Conservation (phyloP, 2,329 filamentous ascomycete species). For the Sporothrix brunneoviolacea region DNA sequence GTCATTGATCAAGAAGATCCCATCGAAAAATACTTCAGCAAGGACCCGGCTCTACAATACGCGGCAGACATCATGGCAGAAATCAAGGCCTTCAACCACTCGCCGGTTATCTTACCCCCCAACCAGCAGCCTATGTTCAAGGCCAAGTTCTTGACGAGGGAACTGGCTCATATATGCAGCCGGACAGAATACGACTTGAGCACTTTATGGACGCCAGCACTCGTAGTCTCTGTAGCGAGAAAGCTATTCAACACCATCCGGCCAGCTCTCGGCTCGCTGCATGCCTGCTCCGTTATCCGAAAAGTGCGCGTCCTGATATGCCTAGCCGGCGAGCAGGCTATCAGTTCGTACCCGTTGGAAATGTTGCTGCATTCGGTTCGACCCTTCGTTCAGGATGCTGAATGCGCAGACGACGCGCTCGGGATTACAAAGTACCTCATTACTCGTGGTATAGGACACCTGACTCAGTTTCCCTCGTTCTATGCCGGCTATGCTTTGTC, state of each 20-base stretch:
- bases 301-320: constrained; percentile 78
- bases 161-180: constrained; percentile 72
- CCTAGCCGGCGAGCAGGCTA: constrained; percentile 66
- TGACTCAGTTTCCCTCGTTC: constrained; percentile 64
- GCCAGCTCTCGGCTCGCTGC: constrained; percentile 74
- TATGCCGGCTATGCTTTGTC: constrained; percentile 74
- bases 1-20: constrained; percentile 71
- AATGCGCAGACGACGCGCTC: constrained; percentile 85
- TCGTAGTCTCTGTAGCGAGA: constrained; percentile 68
- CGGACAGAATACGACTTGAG: constrained; percentile 59
- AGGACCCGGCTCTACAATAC: constrained; percentile 49
- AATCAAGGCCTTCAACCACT: constrained; percentile 64
- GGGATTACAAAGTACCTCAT: constrained; percentile 83
- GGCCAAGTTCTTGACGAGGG: constrained; percentile 66
- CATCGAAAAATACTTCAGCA: constrained; percentile 60
- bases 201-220: constrained; percentile 66
- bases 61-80: constrained; percentile 58
- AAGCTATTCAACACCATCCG: constrained; percentile 75
- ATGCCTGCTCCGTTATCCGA: constrained; percentile 78
- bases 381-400: constrained; percentile 70
- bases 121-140: constrained; percentile 85
- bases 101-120: constrained; percentile 58
- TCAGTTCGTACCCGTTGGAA: constrained; percentile 75
- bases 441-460: constrained; percentile 55
- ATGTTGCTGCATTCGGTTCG: constrained; percentile 80